A percentile compares a stretch with the other conserved stretches of the same genome.
Conservation (phyloP, 1,139 yeast genomes). For the Geotrichum reessii region DNA sequence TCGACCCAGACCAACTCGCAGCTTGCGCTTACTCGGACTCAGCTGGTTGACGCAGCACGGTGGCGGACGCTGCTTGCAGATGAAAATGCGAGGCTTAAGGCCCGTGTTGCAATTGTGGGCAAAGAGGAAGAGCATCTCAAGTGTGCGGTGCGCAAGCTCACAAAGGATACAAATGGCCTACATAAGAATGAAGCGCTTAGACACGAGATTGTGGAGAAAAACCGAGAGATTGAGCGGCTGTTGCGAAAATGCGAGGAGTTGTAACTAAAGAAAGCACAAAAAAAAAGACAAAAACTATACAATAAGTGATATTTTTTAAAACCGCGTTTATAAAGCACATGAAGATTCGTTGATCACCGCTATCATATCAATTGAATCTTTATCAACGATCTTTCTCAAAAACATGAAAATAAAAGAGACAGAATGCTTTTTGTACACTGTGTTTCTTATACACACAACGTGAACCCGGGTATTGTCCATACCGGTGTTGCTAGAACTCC, state of each 20-base stretch:
- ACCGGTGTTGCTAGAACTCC: no score
- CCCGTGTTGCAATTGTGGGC: conserved; percentile 5
- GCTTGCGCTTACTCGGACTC: not conserved
- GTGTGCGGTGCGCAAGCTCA: conserved; percentile 9
- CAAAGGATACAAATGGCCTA: conserved; percentile 12
- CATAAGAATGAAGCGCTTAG: conserved; percentile 11
- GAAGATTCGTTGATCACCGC: no score
- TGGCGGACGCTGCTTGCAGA: conserved; percentile 8
- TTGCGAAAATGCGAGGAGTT: conserved; percentile 1
- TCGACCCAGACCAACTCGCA: not conserved
- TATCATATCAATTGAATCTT: no score
- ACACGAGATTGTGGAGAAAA: conserved; percentile 11
- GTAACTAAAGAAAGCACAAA: not conserved
- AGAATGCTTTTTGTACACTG: no score
- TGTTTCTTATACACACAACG: no score
- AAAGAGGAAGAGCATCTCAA: conserved; percentile 11
- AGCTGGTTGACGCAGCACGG: conserved; percentile 7
- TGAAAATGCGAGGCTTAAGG: conserved; percentile 9
- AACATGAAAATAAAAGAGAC: no score
- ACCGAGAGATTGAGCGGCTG: conserved; percentile 10
- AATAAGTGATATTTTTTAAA: no score
- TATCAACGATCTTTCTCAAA: no score
- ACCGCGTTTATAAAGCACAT: no score
- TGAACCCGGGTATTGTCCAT: no score
- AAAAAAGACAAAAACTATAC: no score